phyloP scores from a whole-genome alignment of 768 basidiomycete species.

The Tulasnella sp. region DNA sequence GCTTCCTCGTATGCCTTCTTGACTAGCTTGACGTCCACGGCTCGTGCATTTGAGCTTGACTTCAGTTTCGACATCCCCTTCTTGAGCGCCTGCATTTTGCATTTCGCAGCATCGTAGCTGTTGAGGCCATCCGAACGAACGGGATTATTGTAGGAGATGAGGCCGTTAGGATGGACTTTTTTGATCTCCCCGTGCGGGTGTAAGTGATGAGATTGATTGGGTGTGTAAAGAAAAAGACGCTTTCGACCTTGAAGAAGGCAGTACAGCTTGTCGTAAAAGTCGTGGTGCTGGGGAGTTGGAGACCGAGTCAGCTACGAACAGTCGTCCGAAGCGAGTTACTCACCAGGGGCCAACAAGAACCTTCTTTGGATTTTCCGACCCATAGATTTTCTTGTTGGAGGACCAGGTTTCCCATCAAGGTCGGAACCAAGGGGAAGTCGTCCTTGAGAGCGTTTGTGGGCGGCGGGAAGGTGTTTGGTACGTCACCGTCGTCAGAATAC shows the following conservation, averaged over 20 bases:
- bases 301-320: not conserved
- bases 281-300: not conserved
- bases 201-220: not conserved
- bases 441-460: not conserved
- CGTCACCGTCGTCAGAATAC: not conserved
- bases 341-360: not conserved
- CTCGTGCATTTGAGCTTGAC: not conserved
- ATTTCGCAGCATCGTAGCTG: not conserved
- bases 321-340: not conserved
- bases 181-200: conserved; percentile 4
- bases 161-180: conserved; percentile 1
- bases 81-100: not conserved
- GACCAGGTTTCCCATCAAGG: conserved; percentile 3
- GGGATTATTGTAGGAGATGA: conserved; percentile 1
- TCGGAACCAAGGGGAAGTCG: not conserved
- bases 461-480: not conserved
- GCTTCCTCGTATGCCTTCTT: not conserved
- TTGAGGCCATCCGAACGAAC: conserved; percentile 2
- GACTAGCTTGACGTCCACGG: not conserved
- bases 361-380: conserved; percentile 3
- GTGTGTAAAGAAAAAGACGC: conserved; percentile 2
- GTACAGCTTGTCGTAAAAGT: conserved; percentile 11
- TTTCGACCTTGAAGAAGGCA: conserved; percentile 14
- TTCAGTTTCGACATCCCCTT: not conserved
- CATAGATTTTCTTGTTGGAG: conserved; percentile 9